A percentile compares a stretch with the other conserved stretches of the same genome.
phyloP scores from a whole-genome alignment of 306 rosid species.

The Medicago ruthenica region DNA sequence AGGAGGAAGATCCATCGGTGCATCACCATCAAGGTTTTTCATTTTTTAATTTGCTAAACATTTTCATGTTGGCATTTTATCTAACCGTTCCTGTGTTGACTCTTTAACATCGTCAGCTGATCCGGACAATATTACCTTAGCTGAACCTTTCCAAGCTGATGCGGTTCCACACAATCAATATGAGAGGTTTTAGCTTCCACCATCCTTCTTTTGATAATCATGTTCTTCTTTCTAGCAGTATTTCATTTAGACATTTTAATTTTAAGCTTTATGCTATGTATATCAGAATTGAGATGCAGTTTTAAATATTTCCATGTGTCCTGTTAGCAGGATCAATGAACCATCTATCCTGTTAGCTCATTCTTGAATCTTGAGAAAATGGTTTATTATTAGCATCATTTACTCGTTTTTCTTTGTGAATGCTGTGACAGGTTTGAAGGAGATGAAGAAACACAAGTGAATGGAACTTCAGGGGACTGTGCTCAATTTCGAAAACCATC shows the following conservation, averaged over 20 bases:
- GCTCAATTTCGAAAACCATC: slow-evolving; percentile 61
- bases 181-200: slow-evolving; percentile 64
- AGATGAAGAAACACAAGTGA: slow-evolving; percentile 61
- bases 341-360: slow-evolving; percentile 3
- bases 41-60: slow-evolving; percentile 31
- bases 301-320: background rate
- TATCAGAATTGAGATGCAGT: background rate
- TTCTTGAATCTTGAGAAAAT: slow-evolving; percentile 22
- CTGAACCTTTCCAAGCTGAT: slow-evolving; percentile 54
- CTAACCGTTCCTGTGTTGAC: slow-evolving; percentile 35
- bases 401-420: slow-evolving; percentile 11
- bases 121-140: slow-evolving; percentile 68
- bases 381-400: background rate
- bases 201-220: slow-evolving; percentile 15
- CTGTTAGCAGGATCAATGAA: background rate
- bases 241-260: slow-evolving; percentile 20
- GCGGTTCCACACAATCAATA: slow-evolving; percentile 51
- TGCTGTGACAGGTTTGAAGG: slow-evolving; percentile 70
- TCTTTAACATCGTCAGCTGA: slow-evolving; percentile 55
- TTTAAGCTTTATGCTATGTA: background rate
- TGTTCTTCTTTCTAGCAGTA: slow-evolving; percentile 19
- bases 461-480: slow-evolving; percentile 55
- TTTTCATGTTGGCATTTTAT: slow-evolving; percentile 12
- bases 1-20: slow-evolving; percentile 49
- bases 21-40: slow-evolving; percentile 63